phyloP scores from a whole-genome alignment of 1,284 basidiomycete genomes.

The Polyporus tsugae region DNA sequence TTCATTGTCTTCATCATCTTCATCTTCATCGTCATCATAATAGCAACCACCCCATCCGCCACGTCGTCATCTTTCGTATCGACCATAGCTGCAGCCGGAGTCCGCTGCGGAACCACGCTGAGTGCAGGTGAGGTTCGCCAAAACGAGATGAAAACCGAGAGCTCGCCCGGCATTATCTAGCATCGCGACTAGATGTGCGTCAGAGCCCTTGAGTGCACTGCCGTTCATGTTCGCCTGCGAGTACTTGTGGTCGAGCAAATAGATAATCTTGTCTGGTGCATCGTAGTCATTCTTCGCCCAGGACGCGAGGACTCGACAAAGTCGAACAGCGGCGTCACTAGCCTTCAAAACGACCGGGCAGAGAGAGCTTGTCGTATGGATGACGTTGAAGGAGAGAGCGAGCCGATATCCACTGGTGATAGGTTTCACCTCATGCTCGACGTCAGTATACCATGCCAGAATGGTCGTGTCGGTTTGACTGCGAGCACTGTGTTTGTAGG shows the following conservation, averaged over 20 bases:
- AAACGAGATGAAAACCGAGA: slow-evolving; percentile 38
- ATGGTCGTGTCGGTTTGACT: slow-evolving; percentile 45
- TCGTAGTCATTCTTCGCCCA: slow-evolving; percentile 30
- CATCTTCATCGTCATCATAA: neutral
- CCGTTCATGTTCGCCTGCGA: slow-evolving; percentile 32
- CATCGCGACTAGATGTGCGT: slow-evolving; percentile 33
- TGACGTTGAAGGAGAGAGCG: slow-evolving; percentile 55
- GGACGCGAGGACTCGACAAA: slow-evolving; percentile 27
- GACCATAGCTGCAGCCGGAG: neutral
- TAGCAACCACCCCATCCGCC: neutral
- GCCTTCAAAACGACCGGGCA: slow-evolving; percentile 28
- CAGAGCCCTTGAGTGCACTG: slow-evolving; percentile 37
- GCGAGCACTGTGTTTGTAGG: slow-evolving; percentile 43
- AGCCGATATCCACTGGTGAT: slow-evolving; percentile 54
- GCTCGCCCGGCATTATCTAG: slow-evolving; percentile 31
- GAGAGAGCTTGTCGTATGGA: slow-evolving; percentile 31
- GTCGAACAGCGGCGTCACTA: slow-evolving; percentile 8
- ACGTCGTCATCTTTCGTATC: neutral
- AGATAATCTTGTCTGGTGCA: slow-evolving; percentile 32
- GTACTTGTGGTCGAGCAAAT: slow-evolving; percentile 39
- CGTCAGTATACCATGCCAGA: slow-evolving; percentile 59
- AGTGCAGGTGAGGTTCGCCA: slow-evolving; percentile 48
- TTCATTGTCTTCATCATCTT: neutral
- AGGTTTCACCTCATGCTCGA: slow-evolving; percentile 53
- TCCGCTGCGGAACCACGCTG: neutral